These are phyloP conservation scores for Ceratocystiopsis minuta DNA, from an alignment of 2,329 filamentous ascomycete species.

Conservation along the genomic window DNA sequence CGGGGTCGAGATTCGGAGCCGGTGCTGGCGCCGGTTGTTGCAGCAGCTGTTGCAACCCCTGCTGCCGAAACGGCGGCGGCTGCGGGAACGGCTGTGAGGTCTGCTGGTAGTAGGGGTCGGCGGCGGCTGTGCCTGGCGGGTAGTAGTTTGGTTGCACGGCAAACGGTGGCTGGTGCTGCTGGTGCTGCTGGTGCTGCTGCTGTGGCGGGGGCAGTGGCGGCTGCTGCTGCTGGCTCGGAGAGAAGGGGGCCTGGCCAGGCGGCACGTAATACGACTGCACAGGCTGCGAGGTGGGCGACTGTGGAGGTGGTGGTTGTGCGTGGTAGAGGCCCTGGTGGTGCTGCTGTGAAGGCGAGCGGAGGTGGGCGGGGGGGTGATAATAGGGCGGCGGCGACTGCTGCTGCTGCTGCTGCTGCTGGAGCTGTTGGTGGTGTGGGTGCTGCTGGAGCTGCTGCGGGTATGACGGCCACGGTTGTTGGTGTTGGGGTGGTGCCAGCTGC, in stretches of 20 bases:
- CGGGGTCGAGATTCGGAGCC: neutral
- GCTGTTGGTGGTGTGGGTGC: slow-evolving; percentile 5
- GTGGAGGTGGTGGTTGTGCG: no score
- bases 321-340: neutral
- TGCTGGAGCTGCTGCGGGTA: slow-evolving; percentile 8
- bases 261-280: slow-evolving; percentile 1
- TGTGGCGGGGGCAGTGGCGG: slow-evolving; percentile 2
- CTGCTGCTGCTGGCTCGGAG: neutral
- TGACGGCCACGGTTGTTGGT: slow-evolving; percentile 9
- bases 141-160: no score
- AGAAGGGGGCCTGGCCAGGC: neutral
- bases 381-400: slow-evolving; percentile 2
- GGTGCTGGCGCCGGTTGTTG: neutral
- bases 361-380: no score
- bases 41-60: slow-evolving; percentile 2
- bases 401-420: slow-evolving; percentile 8
- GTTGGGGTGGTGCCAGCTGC: slow-evolving; percentile 8
- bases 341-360: neutral
- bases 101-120: slow-evolving; percentile 1
- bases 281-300: neutral
- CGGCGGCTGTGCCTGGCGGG: no score
- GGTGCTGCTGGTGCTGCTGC: neutral
- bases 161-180: slow-evolving; percentile 5
- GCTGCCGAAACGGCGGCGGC: slow-evolving; percentile 4
- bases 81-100: slow-evolving; percentile 1